Percentiles rank a stretch among this genome's conserved stretches.
Conservation (phyloP, 169 alveolate species). For the Ichthyophthirius multifiliis region DNA sequence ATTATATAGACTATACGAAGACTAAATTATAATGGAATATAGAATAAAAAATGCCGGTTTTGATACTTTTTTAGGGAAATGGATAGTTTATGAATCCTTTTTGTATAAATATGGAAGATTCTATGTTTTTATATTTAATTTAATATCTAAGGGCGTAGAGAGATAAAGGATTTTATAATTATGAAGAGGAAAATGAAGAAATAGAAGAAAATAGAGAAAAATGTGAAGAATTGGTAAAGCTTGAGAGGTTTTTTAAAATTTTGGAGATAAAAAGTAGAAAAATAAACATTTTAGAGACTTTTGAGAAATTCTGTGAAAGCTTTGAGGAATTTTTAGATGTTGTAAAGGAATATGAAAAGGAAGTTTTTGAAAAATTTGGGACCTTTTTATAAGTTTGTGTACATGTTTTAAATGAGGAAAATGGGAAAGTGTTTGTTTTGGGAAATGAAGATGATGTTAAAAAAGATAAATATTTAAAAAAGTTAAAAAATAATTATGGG, state of each 20-base stretch:
- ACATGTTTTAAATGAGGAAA: too few species aligned
- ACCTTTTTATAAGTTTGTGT: too few species aligned
- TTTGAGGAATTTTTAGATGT: too few species aligned
- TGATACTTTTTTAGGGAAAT: background rate
- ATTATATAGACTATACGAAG: background rate
- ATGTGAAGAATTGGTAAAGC: background rate
- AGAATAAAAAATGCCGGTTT: background rate
- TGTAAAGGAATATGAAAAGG: too few species aligned
- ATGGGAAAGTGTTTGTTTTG: too few species aligned
- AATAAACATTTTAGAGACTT: too few species aligned
- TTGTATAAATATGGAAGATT: background rate
- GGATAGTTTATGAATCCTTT: background rate
- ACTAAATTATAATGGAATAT: background rate
- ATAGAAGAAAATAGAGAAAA: background rate
- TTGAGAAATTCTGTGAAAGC: too few species aligned
- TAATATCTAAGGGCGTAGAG: background rate
- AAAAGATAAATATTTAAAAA: too few species aligned
- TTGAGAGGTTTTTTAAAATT: background rate
- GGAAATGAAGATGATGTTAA: too few species aligned
- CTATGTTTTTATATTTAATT: background rate
- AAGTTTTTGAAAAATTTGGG: too few species aligned
- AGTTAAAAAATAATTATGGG: too few species aligned
- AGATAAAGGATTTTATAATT: background rate
- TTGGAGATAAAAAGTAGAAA: background rate
- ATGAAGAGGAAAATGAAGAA: background rate